These are phyloP conservation scores for Micromonas commoda DNA, from an alignment of 139 green algal species.

Conservation along the genomic window DNA sequence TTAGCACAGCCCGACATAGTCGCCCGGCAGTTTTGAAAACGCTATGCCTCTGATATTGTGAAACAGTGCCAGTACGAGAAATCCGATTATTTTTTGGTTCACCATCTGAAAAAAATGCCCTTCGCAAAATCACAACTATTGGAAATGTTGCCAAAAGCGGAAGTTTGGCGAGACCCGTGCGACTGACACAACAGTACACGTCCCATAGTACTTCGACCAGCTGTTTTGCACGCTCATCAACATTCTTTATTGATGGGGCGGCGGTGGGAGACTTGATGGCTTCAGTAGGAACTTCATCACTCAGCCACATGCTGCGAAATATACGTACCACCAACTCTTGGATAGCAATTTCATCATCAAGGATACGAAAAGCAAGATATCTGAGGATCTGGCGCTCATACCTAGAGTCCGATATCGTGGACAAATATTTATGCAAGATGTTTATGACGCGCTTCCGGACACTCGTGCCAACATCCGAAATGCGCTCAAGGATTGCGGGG, in stretches of 20 bases:
- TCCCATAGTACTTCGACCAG: background rate
- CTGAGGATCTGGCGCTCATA: background rate
- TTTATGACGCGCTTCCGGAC: background rate
- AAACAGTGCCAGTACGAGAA: too few relatives aligned
- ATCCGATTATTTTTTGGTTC: background rate
- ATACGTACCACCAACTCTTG: background rate
- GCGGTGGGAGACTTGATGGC: background rate
- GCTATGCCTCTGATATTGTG: too few relatives aligned
- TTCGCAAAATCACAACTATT: background rate
- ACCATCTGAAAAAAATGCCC: background rate
- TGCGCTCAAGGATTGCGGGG: background rate
- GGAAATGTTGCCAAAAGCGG: background rate
- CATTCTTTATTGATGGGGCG: background rate
- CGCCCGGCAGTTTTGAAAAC: too few relatives aligned
- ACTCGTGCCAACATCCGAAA: background rate
- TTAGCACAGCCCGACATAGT: too few relatives aligned
- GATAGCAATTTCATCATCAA: background rate
- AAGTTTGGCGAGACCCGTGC: background rate
- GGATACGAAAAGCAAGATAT: background rate
- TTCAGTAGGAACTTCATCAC: background rate
- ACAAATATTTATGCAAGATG: background rate
- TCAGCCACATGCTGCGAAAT: background rate
- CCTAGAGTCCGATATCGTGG: background rate
- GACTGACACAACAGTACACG: background rate
- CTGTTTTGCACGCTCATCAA: background rate